These are phyloP conservation scores for Leucoagaricus sp. DNA, from an alignment of 1,284 basidiomycete genomes.

Conservation along the genomic window DNA sequence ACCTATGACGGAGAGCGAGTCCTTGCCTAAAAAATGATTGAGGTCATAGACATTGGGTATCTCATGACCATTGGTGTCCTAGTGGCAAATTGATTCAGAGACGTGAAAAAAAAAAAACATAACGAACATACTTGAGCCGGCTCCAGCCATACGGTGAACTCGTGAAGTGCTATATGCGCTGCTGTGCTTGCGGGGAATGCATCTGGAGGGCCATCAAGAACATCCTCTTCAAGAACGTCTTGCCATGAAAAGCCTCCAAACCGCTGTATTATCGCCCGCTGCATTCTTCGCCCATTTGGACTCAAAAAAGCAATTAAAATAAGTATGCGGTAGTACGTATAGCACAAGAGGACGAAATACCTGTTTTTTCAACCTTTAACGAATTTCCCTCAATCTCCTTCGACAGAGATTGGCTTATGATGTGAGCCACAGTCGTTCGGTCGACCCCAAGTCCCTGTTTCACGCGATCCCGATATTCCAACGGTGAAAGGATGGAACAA, in stretches of 20 bases:
- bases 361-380: constrained; percentile 1
- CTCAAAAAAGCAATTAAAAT: not conserved
- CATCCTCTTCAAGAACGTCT: constrained; percentile 9
- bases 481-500: too few relatives aligned
- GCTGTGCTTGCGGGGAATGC: not conserved
- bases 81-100: too few relatives aligned
- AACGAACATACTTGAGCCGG: too few relatives aligned
- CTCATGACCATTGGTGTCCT: too few relatives aligned
- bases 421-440: constrained; percentile 16
- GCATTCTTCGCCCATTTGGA: constrained; percentile 13
- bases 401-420: constrained; percentile 15
- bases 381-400: not conserved
- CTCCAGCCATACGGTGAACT: too few relatives aligned
- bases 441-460: too few relatives aligned
- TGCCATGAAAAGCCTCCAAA: constrained; percentile 14
- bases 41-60: too few relatives aligned
- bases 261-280: constrained; percentile 10
- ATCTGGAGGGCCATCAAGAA: constrained; percentile 11
- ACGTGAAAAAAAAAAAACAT: too few relatives aligned
- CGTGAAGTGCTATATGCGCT: not conserved
- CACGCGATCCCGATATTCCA: too few relatives aligned
- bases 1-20: too few relatives aligned
- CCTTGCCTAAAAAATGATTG: too few relatives aligned
- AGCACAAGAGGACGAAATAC: constrained; percentile 1
- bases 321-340: not conserved